Evolutionary conservation across 345 rosid genomes (phyloP).

Genomic region (Salix dunnii): DNA sequence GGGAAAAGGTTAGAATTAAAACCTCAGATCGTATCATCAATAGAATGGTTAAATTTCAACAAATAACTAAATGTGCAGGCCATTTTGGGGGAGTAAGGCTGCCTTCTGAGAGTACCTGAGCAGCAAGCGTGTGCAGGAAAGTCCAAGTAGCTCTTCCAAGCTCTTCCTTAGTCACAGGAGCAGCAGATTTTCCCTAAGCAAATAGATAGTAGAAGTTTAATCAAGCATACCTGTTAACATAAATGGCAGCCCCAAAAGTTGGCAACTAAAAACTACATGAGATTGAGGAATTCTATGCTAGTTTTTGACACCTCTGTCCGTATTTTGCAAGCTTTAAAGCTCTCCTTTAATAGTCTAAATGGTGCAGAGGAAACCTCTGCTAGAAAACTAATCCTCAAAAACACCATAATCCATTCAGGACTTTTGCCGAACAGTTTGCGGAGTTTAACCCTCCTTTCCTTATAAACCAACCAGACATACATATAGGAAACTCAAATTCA

Average conservation of each 20-base stretch:
- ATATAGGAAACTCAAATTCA: neutral
- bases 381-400: neutral
- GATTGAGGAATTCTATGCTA: neutral
- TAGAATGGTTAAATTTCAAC: neutral
- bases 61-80: neutral
- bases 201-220: neutral
- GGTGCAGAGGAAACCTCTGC: neutral
- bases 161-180: slow-evolving; percentile 83
- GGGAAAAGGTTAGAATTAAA: neutral
- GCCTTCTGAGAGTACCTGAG: slow-evolving; percentile 53
- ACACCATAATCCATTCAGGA: slow-evolving; percentile 22
- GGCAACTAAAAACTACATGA: neutral
- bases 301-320: neutral
- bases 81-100: neutral
- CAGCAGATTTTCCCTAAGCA: slow-evolving; percentile 50
- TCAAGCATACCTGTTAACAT: neutral
- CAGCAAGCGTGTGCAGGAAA: slow-evolving; percentile 90
- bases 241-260: neutral
- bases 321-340: neutral
- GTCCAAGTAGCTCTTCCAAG: slow-evolving; percentile 98
- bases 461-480: neutral
- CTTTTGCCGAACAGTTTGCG: slow-evolving; percentile 48
- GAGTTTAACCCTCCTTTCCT: neutral
- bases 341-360: neutral
- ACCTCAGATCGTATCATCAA: slow-evolving; percentile 4